Percentiles rank a stretch among this genome's conserved stretches.
Conservation (phyloP, 768 basidiomycete species). For the Russula earlei region DNA sequence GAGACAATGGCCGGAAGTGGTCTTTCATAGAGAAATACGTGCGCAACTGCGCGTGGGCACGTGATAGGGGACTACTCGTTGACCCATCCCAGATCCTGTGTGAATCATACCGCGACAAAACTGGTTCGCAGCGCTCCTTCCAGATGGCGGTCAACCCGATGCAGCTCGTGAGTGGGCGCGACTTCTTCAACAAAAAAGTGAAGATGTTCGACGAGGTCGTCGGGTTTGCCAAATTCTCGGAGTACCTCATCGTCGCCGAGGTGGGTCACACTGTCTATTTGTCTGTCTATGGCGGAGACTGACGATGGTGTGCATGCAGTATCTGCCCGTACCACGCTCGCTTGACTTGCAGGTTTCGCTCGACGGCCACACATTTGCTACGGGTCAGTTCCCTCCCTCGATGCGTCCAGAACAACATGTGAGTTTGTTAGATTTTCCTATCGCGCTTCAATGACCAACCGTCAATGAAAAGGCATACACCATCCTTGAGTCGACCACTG, state of each 20-base stretch:
- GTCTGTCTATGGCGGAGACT: not conserved
- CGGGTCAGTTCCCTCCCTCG: slow-evolving; percentile 81
- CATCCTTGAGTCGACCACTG: slow-evolving; percentile 87
- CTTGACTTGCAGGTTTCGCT: slow-evolving; percentile 88
- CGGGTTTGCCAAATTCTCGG: slow-evolving; percentile 94
- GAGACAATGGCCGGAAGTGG: slow-evolving; percentile 76
- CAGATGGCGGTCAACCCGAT: slow-evolving; percentile 47
- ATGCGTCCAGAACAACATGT: slow-evolving; percentile 89
- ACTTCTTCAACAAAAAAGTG: slow-evolving; percentile 62
- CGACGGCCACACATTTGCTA: slow-evolving; percentile 78
- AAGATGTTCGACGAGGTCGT: slow-evolving; percentile 82
- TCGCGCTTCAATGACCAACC: not conserved
- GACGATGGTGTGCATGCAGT: slow-evolving; percentile 28
- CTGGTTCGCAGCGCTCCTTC: slow-evolving; percentile 63
- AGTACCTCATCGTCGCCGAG: slow-evolving; percentile 93
- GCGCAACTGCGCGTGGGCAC: slow-evolving; percentile 85
- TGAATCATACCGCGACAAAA: slow-evolving; percentile 78
- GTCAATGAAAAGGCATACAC: slow-evolving; percentile 66
- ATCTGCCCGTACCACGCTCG: slow-evolving; percentile 42
- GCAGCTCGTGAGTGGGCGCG: slow-evolving; percentile 66
- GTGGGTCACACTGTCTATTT: slow-evolving; percentile 32
- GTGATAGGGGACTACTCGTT: slow-evolving; percentile 65
- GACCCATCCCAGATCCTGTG: slow-evolving; percentile 88
- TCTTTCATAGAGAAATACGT: slow-evolving; percentile 73
- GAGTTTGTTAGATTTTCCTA: slow-evolving; percentile 24